Base-by-base conservation (phyloP, 2,329 filamentous ascomycete genomes). In the Cadophora sp. region DNA sequence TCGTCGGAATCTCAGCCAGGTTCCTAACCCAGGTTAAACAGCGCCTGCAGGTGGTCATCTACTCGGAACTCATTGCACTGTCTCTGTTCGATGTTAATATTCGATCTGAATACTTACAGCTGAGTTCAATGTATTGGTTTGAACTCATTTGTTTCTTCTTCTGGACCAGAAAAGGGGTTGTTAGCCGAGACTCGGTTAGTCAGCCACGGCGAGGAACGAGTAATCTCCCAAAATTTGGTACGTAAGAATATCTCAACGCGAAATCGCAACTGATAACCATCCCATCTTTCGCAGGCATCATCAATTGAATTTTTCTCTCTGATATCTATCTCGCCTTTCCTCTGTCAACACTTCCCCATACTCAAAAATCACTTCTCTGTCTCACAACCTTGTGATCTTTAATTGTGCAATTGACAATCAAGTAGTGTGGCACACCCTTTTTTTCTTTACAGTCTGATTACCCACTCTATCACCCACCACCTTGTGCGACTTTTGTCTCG, bases 171-270 rank as follows among this genome's bases (percentile, higher is more conserved):
- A 48, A 20, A 20, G 16, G 45, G n/a, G 45, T 48, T 48, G 45
- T 48, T 48, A 20, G 55, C 55, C 33, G 20, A 36, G 24, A 55
- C n/a, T 24, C 8, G 36, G 53, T 56, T 56, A 56, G n/a, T 22
- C 30, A 39, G 53, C 33, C 4, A 22, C 9, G 27, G 50, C 27
- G 33, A 43, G 13, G 6, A 2, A 22, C n/a, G 6, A 18, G 33
- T 58, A 58, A 43, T 58, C 55, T 58, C 36, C 5, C 22, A 14
- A 43, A 43, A 58, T 24, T 43, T 41, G 36, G 20, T 58, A 58
- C 55, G 55, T 58, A 58, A 58, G 55, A 58, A 58, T 58, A 58
- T 58, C 55, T 58, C 36, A 24, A 24, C 16, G 50, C 27, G 50
- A 33, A 27, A 53, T 53, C 24, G n/a, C 33, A 41, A 58, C 55